Evolutionary conservation across 2,329 filamentous ascomycete genomes (phyloP), one percentile per base, ranked within the genome.

Genomic region (Neofusicoccum ribis): DNA sequence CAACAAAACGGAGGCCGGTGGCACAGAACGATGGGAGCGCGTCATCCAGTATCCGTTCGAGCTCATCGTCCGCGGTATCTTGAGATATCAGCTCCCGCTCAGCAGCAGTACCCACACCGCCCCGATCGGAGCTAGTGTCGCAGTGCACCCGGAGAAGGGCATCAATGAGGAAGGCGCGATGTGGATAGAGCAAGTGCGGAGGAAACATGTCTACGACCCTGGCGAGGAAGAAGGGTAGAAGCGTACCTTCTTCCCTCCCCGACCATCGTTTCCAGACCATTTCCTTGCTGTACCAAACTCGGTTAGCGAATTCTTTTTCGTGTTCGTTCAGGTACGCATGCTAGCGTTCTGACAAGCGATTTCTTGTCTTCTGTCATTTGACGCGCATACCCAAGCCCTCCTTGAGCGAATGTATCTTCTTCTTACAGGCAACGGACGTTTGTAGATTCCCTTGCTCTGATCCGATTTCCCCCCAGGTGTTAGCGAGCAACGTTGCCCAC

Each of bases 1-100:
- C 3, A 99, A 98, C 77, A 89, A 89, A 71, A 98, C 95, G 0
- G 89, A 92, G 73, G 82, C 86, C 49, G 91, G 91, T 46, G 95
- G 94, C 8, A 89, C 89, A 1, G 88, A 91, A 73, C 88, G 93
- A 12, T 99, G 95, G 95, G 92, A 96, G 75, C 86, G 88, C 66
- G 93, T 98, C 52, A 83, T 97, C 59, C 88, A 96, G 69, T 91
- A 97, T 76, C 91, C 94, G 50, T 99, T 98, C 71, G 92, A 97
- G 70, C 84, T 99, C 56, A 94, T 98, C 67, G 86, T 99, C 47
- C 89, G 95, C 71, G 95, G 95, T 23, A 91, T 95, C 14, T 83
- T 99, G 70, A 93, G 93, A 73, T 99, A 99, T 73, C 83, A 86
- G 67, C 78, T 89, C 3, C 87, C 87, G 7, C 78, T 89, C 63